Evolutionary conservation across 2,329 filamentous ascomycete species (phyloP).

Genomic region (Whalleya microplaca): DNA sequence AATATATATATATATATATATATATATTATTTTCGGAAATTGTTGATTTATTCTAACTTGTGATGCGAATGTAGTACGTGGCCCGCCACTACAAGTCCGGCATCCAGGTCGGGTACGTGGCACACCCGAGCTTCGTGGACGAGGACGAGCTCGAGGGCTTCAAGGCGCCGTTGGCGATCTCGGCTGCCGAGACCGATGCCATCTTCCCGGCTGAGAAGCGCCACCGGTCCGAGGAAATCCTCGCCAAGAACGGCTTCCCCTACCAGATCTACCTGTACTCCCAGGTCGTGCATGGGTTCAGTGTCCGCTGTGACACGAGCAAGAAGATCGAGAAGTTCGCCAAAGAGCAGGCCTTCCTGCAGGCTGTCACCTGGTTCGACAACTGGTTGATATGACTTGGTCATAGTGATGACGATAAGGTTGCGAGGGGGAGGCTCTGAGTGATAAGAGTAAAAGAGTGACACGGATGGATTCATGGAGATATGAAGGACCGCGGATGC

Average conservation of each 20-base stretch:
- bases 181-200: slow-evolving; percentile 64
- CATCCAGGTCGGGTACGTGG: slow-evolving; percentile 72
- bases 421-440: slow-evolving; percentile 14
- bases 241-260: slow-evolving; percentile 57
- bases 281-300: slow-evolving; percentile 74
- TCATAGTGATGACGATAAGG: not conserved
- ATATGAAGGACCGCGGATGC: not conserved
- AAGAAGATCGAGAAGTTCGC: slow-evolving; percentile 65
- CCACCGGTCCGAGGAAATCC: slow-evolving; percentile 66
- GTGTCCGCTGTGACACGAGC: slow-evolving; percentile 66
- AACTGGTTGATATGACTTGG: slow-evolving; percentile 31
- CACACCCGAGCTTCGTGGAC: slow-evolving; percentile 77
- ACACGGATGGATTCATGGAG: not conserved
- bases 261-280: slow-evolving; percentile 82
- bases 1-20: not conserved
- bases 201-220: slow-evolving; percentile 69
- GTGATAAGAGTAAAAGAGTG: not conserved
- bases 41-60: not conserved
- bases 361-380: slow-evolving; percentile 79
- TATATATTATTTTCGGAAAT: too few relatives aligned
- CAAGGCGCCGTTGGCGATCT: slow-evolving; percentile 69
- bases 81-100: slow-evolving; percentile 66
- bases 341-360: slow-evolving; percentile 80
- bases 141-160: slow-evolving; percentile 68
- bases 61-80: slow-evolving; percentile 57